Percentiles rank a stretch among this genome's conserved stretches.
Conservation (phyloP, 495 filamentous ascomycete genomes). For the Geopyxis carbonaria region DNA sequence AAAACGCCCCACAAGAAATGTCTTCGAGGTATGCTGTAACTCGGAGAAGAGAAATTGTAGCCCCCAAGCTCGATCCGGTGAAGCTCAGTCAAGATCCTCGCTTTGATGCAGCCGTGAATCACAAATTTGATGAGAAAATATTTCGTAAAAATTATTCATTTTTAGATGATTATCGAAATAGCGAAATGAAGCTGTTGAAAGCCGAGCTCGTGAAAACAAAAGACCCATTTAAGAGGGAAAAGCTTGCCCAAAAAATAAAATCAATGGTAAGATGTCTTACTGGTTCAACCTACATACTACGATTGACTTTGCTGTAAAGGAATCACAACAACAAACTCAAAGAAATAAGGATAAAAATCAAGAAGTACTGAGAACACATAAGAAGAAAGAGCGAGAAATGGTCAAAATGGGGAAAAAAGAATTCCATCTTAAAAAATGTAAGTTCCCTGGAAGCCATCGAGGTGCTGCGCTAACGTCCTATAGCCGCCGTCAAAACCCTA, state of each 20-base stretch:
- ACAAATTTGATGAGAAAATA: constrained; percentile 35
- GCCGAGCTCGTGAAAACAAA: constrained; percentile 46
- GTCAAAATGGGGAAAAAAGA: constrained; percentile 79
- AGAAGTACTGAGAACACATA: constrained; percentile 51
- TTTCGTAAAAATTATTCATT: constrained; percentile 61
- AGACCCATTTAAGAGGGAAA: no score
- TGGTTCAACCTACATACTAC: background rate
- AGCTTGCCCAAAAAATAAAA: constrained; percentile 46
- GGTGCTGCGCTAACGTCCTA: constrained; percentile 3
- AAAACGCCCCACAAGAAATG: constrained; percentile 72
- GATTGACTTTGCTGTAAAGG: constrained; percentile 13
- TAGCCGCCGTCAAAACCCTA: constrained; percentile 67
- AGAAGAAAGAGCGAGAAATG: constrained; percentile 63
- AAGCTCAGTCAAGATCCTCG: constrained; percentile 57
- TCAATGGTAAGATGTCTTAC: constrained; percentile 32
- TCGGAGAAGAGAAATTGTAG: constrained; percentile 55
- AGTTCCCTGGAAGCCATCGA: background rate
- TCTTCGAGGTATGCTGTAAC: constrained; percentile 69
- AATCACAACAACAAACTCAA: constrained; percentile 51
- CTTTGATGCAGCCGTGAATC: constrained; percentile 47
- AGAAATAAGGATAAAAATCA: constrained; percentile 47
- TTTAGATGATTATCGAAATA: constrained; percentile 62
- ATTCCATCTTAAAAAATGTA: constrained; percentile 67
- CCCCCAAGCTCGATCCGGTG: constrained; percentile 33
- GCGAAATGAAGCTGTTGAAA: constrained; percentile 60